These are phyloP conservation scores for Penicillium sp. DNA, from an alignment of 2,329 filamentous ascomycete species.

Conservation along the genomic window DNA sequence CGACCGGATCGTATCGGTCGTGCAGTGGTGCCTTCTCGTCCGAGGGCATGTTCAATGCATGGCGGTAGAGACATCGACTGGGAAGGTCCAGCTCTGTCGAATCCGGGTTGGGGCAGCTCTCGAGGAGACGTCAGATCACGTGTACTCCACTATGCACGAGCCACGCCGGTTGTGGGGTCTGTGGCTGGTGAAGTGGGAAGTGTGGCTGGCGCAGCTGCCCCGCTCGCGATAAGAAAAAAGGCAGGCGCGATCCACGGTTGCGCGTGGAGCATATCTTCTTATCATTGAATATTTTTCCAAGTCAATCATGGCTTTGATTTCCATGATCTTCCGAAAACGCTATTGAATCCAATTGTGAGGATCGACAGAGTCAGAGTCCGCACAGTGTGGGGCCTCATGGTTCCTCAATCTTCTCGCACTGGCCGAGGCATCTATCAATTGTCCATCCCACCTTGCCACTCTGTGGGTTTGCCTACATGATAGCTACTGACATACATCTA, in stretches of 20 bases:
- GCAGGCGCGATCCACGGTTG: conserved; percentile 11
- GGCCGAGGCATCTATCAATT: no score
- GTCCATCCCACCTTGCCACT: no score
- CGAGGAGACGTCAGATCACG: conserved; percentile 23
- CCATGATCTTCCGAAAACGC: no score
- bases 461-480: no score
- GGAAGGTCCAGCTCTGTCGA: conserved; percentile 3
- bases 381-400: no score
- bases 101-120: conserved; percentile 19
- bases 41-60: conserved; percentile 33
- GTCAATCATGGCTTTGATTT: no score
- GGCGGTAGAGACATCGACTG: conserved; percentile 13
- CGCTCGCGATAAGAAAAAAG: conserved; percentile 12
- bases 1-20: conserved; percentile 64
- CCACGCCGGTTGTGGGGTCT: conserved; percentile 11
- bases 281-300: no score
- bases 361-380: no score
- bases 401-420: no score
- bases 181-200: conserved; percentile 7
- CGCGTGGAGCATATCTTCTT: background rate
- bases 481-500: no score
- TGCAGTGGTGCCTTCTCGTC: conserved; percentile 25
- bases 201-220: conserved; percentile 5
- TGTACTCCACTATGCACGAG: conserved; percentile 3
- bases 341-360: no score